Percentiles rank a stretch among this genome's conserved stretches.
phyloP scores from a whole-genome alignment of 116 monocot genomes.

The Phalaenopsis hybrid region DNA sequence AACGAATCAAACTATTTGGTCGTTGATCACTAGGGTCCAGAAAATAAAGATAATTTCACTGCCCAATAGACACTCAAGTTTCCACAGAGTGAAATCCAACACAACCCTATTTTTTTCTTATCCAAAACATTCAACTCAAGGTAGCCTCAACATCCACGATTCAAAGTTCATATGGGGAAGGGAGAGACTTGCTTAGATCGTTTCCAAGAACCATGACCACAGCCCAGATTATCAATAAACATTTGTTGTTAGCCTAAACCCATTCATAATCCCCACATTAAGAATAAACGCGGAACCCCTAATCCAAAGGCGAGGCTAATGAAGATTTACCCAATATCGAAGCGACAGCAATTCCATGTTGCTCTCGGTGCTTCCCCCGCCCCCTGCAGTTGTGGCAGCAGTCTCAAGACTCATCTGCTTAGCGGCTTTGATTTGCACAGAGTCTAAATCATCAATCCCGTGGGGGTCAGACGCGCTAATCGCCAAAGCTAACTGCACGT shows the following conservation, averaged over 20 bases:
- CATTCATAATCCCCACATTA: not conserved
- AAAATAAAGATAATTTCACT: not conserved
- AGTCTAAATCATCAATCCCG: slow-evolving; percentile 66
- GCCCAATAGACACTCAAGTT: not conserved
- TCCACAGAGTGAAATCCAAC: not conserved
- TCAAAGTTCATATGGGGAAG: not conserved
- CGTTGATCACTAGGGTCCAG: not conserved
- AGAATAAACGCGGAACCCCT: not conserved
- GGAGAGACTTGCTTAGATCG: not conserved
- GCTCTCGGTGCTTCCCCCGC: slow-evolving; percentile 14
- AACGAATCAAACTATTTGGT: not conserved
- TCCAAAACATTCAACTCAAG: not conserved
- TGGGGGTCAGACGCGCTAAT: slow-evolving; percentile 74
- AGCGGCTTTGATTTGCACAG: slow-evolving; percentile 79
- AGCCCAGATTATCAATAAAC: not conserved
- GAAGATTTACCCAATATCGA: slow-evolving; percentile 55
- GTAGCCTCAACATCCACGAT: not conserved
- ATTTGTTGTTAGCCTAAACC: not conserved
- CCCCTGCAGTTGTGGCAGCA: slow-evolving; percentile 15
- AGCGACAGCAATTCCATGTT: slow-evolving; percentile 52
- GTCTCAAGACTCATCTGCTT: slow-evolving; percentile 70
- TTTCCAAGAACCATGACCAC: not conserved
- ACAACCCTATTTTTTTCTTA: not conserved
- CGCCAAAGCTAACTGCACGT: slow-evolving; percentile 76
- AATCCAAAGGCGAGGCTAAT: not conserved